Conservation (phyloP, 768 basidiomycete genomes). For the Mycena galericulata region DNA sequence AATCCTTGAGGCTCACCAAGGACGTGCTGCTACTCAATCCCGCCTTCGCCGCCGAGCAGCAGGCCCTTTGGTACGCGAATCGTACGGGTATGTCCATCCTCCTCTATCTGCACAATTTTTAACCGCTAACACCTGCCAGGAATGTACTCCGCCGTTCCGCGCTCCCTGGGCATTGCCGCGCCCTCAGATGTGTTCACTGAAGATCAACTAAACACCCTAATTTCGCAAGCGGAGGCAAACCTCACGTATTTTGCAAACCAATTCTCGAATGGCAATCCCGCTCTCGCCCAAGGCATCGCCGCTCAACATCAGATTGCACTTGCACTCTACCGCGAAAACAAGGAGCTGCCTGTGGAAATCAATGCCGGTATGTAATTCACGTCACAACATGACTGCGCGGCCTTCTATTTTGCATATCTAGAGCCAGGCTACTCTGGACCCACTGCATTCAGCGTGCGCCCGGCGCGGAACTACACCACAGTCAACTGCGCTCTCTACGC, state of each 20-base stretch:
- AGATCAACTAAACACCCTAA: slow-evolving; percentile 29
- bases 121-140: no score
- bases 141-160: slow-evolving; percentile 45
- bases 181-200: slow-evolving; percentile 42
- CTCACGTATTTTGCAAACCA: slow-evolving; percentile 40
- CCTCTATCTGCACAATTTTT: no score
- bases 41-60: slow-evolving; percentile 38
- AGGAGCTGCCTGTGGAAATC: slow-evolving; percentile 43
- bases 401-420: neutral
- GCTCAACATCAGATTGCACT: slow-evolving; percentile 44
- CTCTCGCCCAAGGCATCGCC: slow-evolving; percentile 45
- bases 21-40: slow-evolving; percentile 42
- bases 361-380: slow-evolving; percentile 46
- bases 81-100: no score
- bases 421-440: slow-evolving; percentile 51
- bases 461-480: slow-evolving; percentile 45
- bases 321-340: slow-evolving; percentile 39
- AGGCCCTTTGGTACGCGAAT: slow-evolving; percentile 43
- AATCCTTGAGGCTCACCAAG: slow-evolving; percentile 42
- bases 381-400: neutral
- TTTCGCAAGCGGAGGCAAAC: slow-evolving; percentile 37
- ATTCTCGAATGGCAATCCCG: slow-evolving; percentile 48
- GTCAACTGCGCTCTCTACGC: slow-evolving; percentile 50
- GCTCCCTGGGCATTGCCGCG: slow-evolving; percentile 45
- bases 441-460: slow-evolving; percentile 37